Percentiles rank a stretch among this genome's conserved stretches.
phyloP scores from a whole-genome alignment of 164 flowering plant species.

The Cinnamomum chago region DNA sequence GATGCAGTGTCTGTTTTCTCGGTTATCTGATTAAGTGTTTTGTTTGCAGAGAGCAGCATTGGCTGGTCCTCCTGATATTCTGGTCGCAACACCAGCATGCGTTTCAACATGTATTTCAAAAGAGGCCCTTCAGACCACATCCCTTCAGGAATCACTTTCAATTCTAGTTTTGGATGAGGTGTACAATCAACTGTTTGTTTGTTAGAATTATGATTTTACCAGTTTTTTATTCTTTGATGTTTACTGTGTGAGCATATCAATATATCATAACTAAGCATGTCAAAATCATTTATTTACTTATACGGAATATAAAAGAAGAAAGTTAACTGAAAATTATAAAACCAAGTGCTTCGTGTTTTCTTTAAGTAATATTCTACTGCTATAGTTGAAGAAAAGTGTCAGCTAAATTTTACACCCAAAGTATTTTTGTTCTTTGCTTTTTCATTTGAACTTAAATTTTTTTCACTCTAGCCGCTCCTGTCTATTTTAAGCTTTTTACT shows the following conservation, averaged over 20 bases:
- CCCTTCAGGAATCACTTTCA: slow-evolving; percentile 63
- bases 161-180: slow-evolving; percentile 95
- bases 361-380: background rate
- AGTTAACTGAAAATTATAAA: too few relatives aligned
- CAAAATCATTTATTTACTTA: too few relatives aligned
- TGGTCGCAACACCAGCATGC: slow-evolving; percentile 86
- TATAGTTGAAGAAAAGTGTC: background rate
- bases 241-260: too few relatives aligned
- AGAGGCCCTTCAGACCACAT: slow-evolving; percentile 45
- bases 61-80: slow-evolving; percentile 78
- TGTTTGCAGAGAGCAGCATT: slow-evolving; percentile 54
- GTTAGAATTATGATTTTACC: background rate
- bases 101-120: slow-evolving; percentile 61
- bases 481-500: too few relatives aligned
- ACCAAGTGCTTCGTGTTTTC: background rate
- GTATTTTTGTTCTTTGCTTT: background rate
- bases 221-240: background rate
- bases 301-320: too few relatives aligned
- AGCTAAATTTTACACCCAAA: background rate
- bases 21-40: slow-evolving; percentile 9
- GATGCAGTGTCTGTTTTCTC: background rate
- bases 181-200: background rate
- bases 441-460: background rate
- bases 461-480: background rate
- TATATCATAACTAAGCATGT: background rate